Conservation (phyloP, 176 grass and related monocot genomes). For the barley (Hordeum vulgare) region DNA sequence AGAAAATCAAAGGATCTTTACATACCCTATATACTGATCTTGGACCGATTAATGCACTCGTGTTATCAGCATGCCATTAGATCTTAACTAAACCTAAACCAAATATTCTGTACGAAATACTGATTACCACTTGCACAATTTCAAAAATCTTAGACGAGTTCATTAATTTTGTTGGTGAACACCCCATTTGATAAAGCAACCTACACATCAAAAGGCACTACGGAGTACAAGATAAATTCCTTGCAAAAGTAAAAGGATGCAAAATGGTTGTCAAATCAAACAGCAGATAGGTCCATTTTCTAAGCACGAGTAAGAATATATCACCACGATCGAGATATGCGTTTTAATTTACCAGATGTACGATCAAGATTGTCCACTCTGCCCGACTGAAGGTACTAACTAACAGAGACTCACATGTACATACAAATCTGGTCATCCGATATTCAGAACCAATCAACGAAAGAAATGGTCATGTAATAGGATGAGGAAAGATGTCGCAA, state of each 20-base stretch:
- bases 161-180: neutral
- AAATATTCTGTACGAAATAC: neutral
- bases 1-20: neutral
- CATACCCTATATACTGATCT: neutral
- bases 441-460: neutral
- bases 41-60: neutral
- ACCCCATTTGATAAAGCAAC: too few relatives aligned
- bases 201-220: neutral
- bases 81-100: neutral
- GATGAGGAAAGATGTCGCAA: neutral
- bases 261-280: neutral
- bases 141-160: neutral
- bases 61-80: neutral
- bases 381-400: too few relatives aligned
- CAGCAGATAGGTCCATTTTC: neutral
- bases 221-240: neutral
- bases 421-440: neutral
- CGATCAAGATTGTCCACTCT: too few relatives aligned
- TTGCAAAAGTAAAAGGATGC: too few relatives aligned
- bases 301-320: neutral
- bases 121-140: neutral
- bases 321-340: neutral
- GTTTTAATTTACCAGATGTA: too few relatives aligned
- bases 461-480: neutral
- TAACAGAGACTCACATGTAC: too few relatives aligned